Base-by-base conservation (phyloP, 257 asterid genomes). In the Nicotiana tabacum region DNA sequence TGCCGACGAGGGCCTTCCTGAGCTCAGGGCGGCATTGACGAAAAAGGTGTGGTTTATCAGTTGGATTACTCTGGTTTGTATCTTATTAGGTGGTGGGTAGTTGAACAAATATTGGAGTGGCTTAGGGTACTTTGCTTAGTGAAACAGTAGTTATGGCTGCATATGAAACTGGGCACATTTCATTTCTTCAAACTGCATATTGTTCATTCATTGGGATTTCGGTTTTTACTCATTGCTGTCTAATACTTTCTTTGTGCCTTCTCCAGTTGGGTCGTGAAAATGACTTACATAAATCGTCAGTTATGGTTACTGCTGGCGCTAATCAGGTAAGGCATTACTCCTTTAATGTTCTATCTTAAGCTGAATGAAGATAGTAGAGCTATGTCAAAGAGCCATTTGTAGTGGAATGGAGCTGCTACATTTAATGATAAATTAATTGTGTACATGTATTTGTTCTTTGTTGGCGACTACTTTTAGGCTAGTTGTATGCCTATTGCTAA, bases 301-400 rank as follows among this genome's bases (percentile, higher is more conserved):
- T 96, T 83, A 96, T 96, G 98, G 98, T 96, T 84, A 96, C 99
- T 83, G 98, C 99, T 55, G 99, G 99, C 51, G 99, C 99, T 61
- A 96, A 96, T 90, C 99, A 96, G 98, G 98, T 94, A 84, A 62
- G 85, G 37, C 21, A 9, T 43, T 61, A 21, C 72, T 67, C 72
- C 46, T 43, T 16, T 43, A 33, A n/a, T 81, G 5, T 12, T 43
- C 17, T 27, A 76, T 27, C 46, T 51, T 76, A 51, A 27, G 64
- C 46, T 51, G 46, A 76, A 1, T 29, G 46, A 29, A 51, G 80
- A 76, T 16, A 76, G 24, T 74, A 74, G 15, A 74, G 27, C 62
- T 74, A 76, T 76, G 1, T 51, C 17, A 76, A 37, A 39, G 77
- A 65, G 37, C 76, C 77, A 80, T 80, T 80, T 61, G 39, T 37